Evolutionary conservation across 169 alveolate genomes (phyloP).

Genomic region (Plasmodium chabaudi): DNA sequence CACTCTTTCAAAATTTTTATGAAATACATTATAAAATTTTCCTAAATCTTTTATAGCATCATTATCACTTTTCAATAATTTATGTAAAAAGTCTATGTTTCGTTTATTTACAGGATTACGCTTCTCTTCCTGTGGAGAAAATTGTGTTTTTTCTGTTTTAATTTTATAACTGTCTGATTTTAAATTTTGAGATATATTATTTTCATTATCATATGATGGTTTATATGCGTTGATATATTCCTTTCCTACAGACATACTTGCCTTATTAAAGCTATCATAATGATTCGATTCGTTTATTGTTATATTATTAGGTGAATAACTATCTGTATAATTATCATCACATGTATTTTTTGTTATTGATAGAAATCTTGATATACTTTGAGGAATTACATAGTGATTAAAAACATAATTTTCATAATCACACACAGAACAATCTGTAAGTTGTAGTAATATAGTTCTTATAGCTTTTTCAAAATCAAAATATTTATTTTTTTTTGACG

Average conservation of each 20-base stretch:
- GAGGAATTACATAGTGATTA: conserved; percentile 72
- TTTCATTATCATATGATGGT: conserved; percentile 20
- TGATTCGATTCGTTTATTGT: conserved; percentile 7
- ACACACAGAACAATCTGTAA: conserved; percentile 76
- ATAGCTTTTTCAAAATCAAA: conserved; percentile 75
- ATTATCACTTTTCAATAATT: conserved; percentile 40
- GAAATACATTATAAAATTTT: conserved; percentile 54
- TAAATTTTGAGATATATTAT: neutral
- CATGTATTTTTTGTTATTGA: conserved; percentile 37
- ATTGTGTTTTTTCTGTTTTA: neutral
- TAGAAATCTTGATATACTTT: conserved; percentile 70
- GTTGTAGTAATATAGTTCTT: conserved; percentile 65
- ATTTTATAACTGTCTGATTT: neutral
- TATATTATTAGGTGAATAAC: conserved; percentile 16
- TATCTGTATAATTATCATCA: neutral
- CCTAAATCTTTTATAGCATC: conserved; percentile 64
- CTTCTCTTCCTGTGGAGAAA: neutral
- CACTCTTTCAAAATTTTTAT: conserved; percentile 73
- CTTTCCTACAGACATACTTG: conserved; percentile 10
- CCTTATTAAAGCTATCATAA: conserved; percentile 22
- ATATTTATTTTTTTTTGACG: conserved; percentile 61
- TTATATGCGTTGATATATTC: conserved; percentile 18
- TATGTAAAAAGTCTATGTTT: conserved; percentile 54
- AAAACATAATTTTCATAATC: conserved; percentile 76
- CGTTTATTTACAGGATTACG: neutral